Percentiles rank a stretch among this genome's conserved stretches.
These are phyloP conservation scores for Comarum palustre DNA, from an alignment of 306 rosid genomes.

Conservation along the genomic window DNA sequence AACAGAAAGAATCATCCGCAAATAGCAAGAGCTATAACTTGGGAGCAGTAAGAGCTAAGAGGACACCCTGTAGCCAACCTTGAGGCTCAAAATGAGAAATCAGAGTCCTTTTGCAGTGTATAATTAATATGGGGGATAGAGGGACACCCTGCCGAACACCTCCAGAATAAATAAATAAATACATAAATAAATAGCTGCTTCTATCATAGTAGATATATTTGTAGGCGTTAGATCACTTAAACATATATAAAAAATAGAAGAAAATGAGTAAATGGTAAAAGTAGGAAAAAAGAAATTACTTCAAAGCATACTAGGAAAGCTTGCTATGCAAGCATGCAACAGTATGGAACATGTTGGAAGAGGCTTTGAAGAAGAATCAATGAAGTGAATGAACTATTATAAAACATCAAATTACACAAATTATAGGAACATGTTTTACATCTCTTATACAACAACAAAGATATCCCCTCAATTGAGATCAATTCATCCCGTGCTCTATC, in stretches of 20 bases:
- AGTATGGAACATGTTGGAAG: background rate
- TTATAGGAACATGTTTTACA: background rate
- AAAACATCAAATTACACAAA: background rate
- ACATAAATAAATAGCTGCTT: too few relatives aligned
- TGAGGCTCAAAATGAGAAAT: too few relatives aligned
- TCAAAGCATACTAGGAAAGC: background rate
- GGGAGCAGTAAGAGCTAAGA: too few relatives aligned
- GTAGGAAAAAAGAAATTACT: background rate
- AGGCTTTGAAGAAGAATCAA: background rate
- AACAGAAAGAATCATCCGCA: too few relatives aligned
- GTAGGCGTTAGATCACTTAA: too few relatives aligned
- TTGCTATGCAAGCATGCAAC: background rate
- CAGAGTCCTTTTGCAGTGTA: too few relatives aligned
- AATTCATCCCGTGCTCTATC: conserved; percentile 13
- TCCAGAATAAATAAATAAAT: too few relatives aligned
- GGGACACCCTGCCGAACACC: too few relatives aligned
- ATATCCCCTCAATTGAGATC: background rate
- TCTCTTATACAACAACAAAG: background rate
- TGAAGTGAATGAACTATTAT: background rate
- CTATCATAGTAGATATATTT: too few relatives aligned
- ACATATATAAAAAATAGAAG: background rate
- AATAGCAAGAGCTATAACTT: too few relatives aligned
- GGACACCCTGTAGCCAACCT: too few relatives aligned
- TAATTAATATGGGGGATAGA: too few relatives aligned
- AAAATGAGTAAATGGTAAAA: background rate